Conservation (phyloP, 257 asterid genomes). For the Capsicum rhomboideum region DNA sequence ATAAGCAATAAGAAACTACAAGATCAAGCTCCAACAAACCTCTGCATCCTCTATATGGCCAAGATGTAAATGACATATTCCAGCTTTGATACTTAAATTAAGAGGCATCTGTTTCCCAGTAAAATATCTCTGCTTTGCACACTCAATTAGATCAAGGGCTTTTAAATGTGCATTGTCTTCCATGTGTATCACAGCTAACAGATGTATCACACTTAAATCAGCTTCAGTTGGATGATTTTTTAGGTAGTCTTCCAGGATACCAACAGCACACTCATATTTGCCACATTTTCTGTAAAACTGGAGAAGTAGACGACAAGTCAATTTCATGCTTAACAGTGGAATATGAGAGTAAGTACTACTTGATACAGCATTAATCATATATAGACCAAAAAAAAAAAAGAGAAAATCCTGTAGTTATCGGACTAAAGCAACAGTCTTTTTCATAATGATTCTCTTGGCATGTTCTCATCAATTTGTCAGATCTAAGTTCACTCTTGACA, state of each 20-base stretch:
- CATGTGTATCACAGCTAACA: slow-evolving; percentile 55
- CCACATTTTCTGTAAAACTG: slow-evolving; percentile 56
- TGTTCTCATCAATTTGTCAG: neutral
- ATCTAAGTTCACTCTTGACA: neutral
- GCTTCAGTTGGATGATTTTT: slow-evolving; percentile 29
- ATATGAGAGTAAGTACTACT: neutral
- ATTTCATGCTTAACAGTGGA: neutral
- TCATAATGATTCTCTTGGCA: neutral
- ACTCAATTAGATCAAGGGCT: slow-evolving; percentile 66
- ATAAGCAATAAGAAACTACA: neutral
- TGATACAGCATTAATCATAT: neutral
- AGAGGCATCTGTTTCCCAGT: slow-evolving; percentile 45
- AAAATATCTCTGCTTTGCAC: slow-evolving; percentile 23
- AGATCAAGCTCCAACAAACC: slow-evolving; percentile 22
- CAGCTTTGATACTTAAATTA: slow-evolving; percentile 52
- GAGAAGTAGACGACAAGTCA: slow-evolving; percentile 4
- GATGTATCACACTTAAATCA: slow-evolving; percentile 44
- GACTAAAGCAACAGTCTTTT: neutral
- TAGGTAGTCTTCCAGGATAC: slow-evolving; percentile 48
- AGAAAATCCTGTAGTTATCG: neutral
- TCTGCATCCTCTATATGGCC: slow-evolving; percentile 58
- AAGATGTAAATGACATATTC: slow-evolving; percentile 65
- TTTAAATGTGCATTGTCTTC: slow-evolving; percentile 38
- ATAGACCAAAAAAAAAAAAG: neutral
- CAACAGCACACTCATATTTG: slow-evolving; percentile 53